Conservation (phyloP, 495 filamentous ascomycete species). For the Aspergillus asperescens region DNA sequence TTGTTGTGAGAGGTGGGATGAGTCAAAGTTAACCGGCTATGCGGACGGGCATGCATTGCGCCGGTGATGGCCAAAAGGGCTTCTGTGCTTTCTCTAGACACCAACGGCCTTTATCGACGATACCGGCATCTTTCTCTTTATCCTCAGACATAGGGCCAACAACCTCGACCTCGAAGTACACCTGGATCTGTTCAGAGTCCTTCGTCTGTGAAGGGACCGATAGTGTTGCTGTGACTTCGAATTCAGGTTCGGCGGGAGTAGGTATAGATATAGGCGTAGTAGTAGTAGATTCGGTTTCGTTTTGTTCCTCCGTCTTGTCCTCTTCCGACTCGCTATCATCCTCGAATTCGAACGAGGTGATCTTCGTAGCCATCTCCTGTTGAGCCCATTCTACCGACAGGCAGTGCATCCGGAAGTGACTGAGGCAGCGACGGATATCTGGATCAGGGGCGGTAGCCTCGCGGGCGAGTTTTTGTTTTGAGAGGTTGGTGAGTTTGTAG, state of each 20-base stretch:
- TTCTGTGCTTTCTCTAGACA: conserved; percentile 22
- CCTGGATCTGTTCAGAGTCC: conserved; percentile 9
- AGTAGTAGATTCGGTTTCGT: neutral
- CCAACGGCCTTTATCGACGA: conserved; percentile 21
- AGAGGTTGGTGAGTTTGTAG: conserved; percentile 40
- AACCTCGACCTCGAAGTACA: conserved; percentile 15
- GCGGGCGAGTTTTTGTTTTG: conserved; percentile 38
- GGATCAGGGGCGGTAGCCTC: conserved; percentile 41
- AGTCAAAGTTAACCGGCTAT: conserved; percentile 15
- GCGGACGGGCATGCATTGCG: conserved; percentile 22
- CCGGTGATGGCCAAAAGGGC: conserved; percentile 20
- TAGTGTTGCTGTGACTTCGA: neutral
- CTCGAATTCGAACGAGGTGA: conserved; percentile 42
- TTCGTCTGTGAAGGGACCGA: neutral
- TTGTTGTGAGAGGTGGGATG: neutral
- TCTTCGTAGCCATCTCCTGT: conserved; percentile 40
- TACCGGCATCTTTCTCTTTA: conserved; percentile 14
- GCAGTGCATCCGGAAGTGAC: conserved; percentile 38
- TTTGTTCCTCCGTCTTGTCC: neutral
- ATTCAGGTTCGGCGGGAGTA: neutral
- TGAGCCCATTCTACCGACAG: conserved; percentile 39
- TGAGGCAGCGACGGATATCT: conserved; percentile 40
- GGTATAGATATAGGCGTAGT: neutral
- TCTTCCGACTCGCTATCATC: conserved; percentile 23
- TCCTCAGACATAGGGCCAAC: conserved; percentile 4